Base-by-base conservation (phyloP, 2,329 filamentous ascomycete genomes). In the Pyrenophora graminea region DNA sequence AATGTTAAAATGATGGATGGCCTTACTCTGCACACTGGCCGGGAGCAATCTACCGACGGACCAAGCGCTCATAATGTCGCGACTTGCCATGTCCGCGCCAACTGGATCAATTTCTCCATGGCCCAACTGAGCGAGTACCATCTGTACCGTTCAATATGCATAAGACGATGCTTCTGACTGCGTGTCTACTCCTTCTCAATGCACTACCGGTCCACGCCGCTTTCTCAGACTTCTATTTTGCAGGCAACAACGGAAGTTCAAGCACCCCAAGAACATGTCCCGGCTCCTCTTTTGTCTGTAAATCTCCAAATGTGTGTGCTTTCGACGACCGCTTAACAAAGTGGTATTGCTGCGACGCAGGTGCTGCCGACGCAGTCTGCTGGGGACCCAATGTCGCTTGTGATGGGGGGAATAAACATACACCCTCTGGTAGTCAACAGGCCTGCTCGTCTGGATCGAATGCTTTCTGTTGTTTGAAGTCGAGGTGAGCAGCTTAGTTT, bases 261-360 rank as follows among this genome's bases (percentile, higher is more conserved):
- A 39, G 42, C 7, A 13, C 13, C 2, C 18, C 17, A 5, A 46
- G 30, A 32, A 40, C 36, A 18, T 64, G 62, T 37, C 39, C 52
- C 0, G 44, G 31, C 10, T 46, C 58, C 32, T 9, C 21, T 3
- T 58, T 53, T 23, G 37, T 17, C 3, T 67, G 64, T 27, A 13
- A 18, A 15, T 21, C 61, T 9, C 59, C 59, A 1, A 34, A 39
- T 6, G 49, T 58, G 9, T 66, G 62, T 46, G 53, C 50, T n/a
- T 57, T 53, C 40, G 63, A 59, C 7, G 43, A 15, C 12, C 27
- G 51, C 3, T 46, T 49, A 12, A 34, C 58, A 19, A 58, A 63
- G 27, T 58, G 46, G 23, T 66, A 63, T 37, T 66, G 64, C 48
- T 64, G 64, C 27, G 49, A 31, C 7, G 38, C 56, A 10, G 61